Evolutionary conservation across 257 asterid genomes (phyloP), one percentile per base, ranked within the genome.

Genomic region (Lavandula angustifolia): DNA sequence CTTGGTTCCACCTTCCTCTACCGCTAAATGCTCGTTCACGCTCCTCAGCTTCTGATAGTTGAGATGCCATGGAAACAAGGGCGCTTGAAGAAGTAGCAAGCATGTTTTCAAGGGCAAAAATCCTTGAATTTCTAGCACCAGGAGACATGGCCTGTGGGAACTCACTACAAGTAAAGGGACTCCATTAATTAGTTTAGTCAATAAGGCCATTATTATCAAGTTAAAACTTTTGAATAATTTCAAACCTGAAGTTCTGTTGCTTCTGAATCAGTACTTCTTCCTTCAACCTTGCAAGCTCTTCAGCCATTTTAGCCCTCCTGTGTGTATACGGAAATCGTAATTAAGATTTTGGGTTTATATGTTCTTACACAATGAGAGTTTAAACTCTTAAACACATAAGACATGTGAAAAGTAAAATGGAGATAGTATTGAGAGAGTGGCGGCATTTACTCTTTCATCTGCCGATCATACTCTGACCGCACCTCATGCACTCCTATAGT

Each of bases 1-100:
- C 87, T 77, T 90, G 97, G 74, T 84, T 90, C 99, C 97, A 94
- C 73, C 99, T 78, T 54, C 96, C 99, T 73, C 87, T 76, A 52
- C 97, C 97, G 78, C 94, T 84, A 75, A 86, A 89, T 63, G 97
- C 84, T 10, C 97, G 85, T 59, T 90, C 99, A 57, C 96, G 88
- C 82, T 94, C 99, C 79, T 86, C 97, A 13, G 95, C 99, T 78
- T 94, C 99, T 43, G 99, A 94, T 60, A 94, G 79, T 44, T 94
- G 99, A 48, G 99, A 86, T 46, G 92, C 95, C 99, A 94, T 86
- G 67, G 99, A 80, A 78, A 94, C 92, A 65, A 94, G 92, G 46
- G 95, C 61, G 50, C 92, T 87, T 52, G 99, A 87, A 74, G 99
- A 86, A 60, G 97, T 94, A 59, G 95, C 80, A 60, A 90, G 87